Conservation (phyloP, 768 basidiomycete species). For the Flagelloscypha sp. region DNA sequence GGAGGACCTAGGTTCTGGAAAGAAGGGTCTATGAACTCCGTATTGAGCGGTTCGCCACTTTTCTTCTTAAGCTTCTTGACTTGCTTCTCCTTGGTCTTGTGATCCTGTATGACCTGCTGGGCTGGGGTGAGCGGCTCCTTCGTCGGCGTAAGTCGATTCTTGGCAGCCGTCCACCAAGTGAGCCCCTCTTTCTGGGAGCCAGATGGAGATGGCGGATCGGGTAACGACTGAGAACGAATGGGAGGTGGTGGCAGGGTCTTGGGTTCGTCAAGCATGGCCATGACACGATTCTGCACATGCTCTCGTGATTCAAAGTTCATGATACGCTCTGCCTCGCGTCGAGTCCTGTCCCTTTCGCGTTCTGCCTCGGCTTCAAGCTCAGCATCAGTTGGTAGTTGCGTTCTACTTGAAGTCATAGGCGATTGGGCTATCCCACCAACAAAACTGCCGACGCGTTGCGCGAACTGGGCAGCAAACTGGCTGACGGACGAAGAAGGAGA, state of each 20-base stretch:
- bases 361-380: constrained; percentile 79
- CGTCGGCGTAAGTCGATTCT: constrained; percentile 68
- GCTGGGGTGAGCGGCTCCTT: constrained; percentile 81
- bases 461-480: constrained; percentile 65
- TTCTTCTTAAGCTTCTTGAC: constrained; percentile 34
- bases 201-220: constrained; percentile 55
- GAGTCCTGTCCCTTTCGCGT: constrained; percentile 64
- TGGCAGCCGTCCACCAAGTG: constrained; percentile 71
- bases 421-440: constrained; percentile 50
- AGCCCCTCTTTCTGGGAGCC: constrained; percentile 52
- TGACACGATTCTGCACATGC: constrained; percentile 62
- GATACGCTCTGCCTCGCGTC: constrained; percentile 74
- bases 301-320: constrained; percentile 61
- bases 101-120: constrained; percentile 71
- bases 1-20: constrained; percentile 47
- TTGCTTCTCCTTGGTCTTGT: constrained; percentile 60
- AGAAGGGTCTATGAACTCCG: constrained; percentile 48
- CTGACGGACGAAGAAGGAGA: constrained; percentile 67
- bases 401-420: constrained; percentile 13
- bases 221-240: constrained; percentile 44
- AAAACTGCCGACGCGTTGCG: constrained; percentile 64
- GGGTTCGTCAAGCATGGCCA: constrained; percentile 60
- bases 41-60: constrained; percentile 48
- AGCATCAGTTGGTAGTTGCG: constrained; percentile 51
- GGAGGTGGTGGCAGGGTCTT: constrained; percentile 51